A percentile compares a stretch with the other conserved stretches of the same genome.
Conservation (phyloP, 2,329 filamentous ascomycete genomes). For the Lachnellula arida region DNA sequence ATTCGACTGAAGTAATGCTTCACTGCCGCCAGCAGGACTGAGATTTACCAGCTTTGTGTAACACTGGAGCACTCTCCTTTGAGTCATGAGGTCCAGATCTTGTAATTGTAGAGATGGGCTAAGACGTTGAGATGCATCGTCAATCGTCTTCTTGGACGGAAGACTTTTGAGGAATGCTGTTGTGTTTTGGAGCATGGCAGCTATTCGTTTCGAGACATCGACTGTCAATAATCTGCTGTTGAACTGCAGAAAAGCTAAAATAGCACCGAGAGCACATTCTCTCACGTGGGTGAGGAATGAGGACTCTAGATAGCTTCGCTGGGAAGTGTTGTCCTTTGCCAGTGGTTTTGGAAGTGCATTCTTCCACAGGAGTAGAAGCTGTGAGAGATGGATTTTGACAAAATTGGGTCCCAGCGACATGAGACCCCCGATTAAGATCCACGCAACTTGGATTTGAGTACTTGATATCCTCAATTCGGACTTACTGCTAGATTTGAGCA, state of each 20-base stretch:
- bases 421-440: constrained; percentile 92
- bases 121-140: constrained; percentile 79
- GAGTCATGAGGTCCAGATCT: constrained; percentile 89
- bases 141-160: constrained; percentile 75
- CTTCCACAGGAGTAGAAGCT: constrained; percentile 91
- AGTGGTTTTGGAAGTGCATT: constrained; percentile 92
- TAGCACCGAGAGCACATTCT: constrained; percentile 88
- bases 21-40: constrained; percentile 77
- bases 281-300: constrained; percentile 92
- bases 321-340: constrained; percentile 83
- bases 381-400: constrained; percentile 95
- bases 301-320: constrained; percentile 79
- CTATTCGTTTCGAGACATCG: constrained; percentile 89
- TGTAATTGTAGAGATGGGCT: constrained; percentile 82
- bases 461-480: constrained; percentile 87
- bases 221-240: constrained; percentile 88
- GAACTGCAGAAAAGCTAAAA: constrained; percentile 88
- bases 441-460: constrained; percentile 95
- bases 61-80: constrained; percentile 87
- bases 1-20: constrained; percentile 86
- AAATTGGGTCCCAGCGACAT: constrained; percentile 98
- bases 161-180: constrained; percentile 82
- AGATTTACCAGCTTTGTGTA: constrained; percentile 88
- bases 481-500: constrained; percentile 88
- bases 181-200: constrained; percentile 92